phyloP scores from a whole-genome alignment of 805 yeast species.

The Schwanniomyces pseudopolymorphus region DNA sequence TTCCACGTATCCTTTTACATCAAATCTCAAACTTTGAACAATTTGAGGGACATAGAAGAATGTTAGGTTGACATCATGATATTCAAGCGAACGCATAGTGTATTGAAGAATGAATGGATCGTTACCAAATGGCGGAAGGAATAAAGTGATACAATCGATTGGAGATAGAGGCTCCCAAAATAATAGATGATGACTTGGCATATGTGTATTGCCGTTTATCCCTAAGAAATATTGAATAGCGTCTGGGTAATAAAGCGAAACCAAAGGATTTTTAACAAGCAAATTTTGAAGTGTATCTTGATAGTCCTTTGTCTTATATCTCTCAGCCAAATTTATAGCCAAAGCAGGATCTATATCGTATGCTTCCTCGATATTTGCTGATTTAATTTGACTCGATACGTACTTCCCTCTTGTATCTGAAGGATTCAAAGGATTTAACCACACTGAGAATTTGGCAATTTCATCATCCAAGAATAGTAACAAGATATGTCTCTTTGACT shows the following conservation, averaged over 20 bases:
- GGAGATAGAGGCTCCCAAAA: conserved; percentile 82
- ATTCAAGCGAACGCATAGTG: conserved; percentile 85
- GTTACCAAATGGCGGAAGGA: conserved; percentile 68
- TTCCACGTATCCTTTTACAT: conserved; percentile 79
- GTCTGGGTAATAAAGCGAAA: conserved; percentile 53
- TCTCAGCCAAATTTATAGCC: conserved; percentile 66
- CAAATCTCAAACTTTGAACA: conserved; percentile 88
- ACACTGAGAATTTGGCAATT: conserved; percentile 64
- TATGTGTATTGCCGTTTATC: conserved; percentile 33
- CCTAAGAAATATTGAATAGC: conserved; percentile 57
- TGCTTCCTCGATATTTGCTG: conserved; percentile 51
- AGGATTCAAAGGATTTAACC: conserved; percentile 68
- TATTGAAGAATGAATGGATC: conserved; percentile 77
- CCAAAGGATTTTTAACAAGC: conserved; percentile 56
- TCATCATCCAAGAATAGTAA: conserved; percentile 74
- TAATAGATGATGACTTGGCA: conserved; percentile 44
- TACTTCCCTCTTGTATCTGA: conserved; percentile 39
- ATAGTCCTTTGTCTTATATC: conserved; percentile 49
- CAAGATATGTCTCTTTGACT: conserved; percentile 53
- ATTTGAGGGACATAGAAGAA: conserved; percentile 98
- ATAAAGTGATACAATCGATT: conserved; percentile 78
- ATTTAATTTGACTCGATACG: conserved; percentile 30
- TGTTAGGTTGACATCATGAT: conserved; percentile 81
- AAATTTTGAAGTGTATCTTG: conserved; percentile 43
- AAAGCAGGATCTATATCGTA: conserved; percentile 67